Conservation (phyloP, 2,329 filamentous ascomycete genomes). For the Cytospora leucostoma region DNA sequence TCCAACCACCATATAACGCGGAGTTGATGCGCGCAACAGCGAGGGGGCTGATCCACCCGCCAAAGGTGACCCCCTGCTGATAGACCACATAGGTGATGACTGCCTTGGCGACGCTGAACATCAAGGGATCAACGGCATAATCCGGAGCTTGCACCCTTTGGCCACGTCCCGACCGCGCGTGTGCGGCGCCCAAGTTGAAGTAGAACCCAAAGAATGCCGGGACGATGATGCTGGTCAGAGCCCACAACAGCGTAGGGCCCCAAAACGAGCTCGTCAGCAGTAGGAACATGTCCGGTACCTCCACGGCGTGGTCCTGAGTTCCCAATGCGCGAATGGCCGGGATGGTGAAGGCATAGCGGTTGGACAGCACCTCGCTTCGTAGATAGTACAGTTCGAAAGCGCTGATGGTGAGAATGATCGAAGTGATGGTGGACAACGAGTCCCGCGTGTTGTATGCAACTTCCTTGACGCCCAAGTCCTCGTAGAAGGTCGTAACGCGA, state of each 20-base stretch:
- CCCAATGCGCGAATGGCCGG: constrained; percentile 60
- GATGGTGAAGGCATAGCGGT: constrained; percentile 71
- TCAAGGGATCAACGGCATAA: constrained; percentile 77
- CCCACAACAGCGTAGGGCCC: constrained; percentile 78
- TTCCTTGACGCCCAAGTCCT: constrained; percentile 67
- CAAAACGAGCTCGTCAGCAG: constrained; percentile 79
- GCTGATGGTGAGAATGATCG: constrained; percentile 69
- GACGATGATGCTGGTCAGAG: constrained; percentile 67
- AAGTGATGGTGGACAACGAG: constrained; percentile 68
- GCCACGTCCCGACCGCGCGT: constrained; percentile 44
- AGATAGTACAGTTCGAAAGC: constrained; percentile 71
- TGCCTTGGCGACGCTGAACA: constrained; percentile 87
- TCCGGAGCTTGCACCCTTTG: constrained; percentile 45
- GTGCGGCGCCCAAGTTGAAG: constrained; percentile 75
- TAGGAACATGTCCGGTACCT: constrained; percentile 78
- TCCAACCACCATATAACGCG: constrained; percentile 71
- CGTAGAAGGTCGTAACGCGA: constrained; percentile 64
- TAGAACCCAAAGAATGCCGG: constrained; percentile 80
- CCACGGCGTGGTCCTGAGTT: constrained; percentile 61
- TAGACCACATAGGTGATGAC: constrained; percentile 81
- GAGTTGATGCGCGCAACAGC: constrained; percentile 65
- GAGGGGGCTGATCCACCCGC: constrained; percentile 62
- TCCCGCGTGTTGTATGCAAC: constrained; percentile 67
- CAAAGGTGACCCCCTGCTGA: constrained; percentile 63
- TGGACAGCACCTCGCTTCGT: constrained; percentile 68